Evolutionary conservation across 2,329 filamentous ascomycete genomes (phyloP), one percentile per base, ranked within the genome.

Genomic region (Fusarium lateritium): DNA sequence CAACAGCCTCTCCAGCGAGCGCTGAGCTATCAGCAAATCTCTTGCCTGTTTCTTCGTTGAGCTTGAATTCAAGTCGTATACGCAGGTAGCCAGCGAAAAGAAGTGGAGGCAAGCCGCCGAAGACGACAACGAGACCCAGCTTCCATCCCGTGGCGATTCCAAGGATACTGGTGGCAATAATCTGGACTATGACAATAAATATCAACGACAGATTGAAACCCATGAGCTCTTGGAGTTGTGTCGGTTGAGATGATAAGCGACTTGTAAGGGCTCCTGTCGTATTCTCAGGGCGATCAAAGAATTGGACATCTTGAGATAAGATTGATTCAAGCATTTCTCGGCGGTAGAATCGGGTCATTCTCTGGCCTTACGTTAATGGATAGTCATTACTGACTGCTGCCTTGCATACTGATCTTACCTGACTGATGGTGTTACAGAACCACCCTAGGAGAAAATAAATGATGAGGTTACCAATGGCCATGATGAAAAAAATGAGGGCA

Each of bases 401-500:
- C n/a, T 19, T 26, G 28, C 42, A 22, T 36, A 14, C 22, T 24
- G 24, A 7, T 24, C 42, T 19, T 36, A 64, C 63, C 43, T 67
- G 66, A 11, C 49, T 55, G 26, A 72, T 36, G n/a, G 57, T 44
- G 26, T 80, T 82, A 7, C 77, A 77, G 1, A 75, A 28, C 65
- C 69, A 79, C 2, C 81, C 80, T 22, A 81, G 62, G 6, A 65
- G 28, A 17, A 79, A 79, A 52, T 87, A 87, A 10, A 79, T 75
- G 0, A 84, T 39, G 1, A 84, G 76, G 13, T 78, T 77, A 5
- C 79, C 83, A 5, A 79, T 73, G 5, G 84, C 83, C 39, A 85
- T 68, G 2, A 86, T 77, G 34, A 86, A 81, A 58, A 87, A 88
- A 84, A 88, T 87, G 19, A 82, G 76, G 0, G 85, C 81, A 73